Evolutionary conservation across 805 yeast genomes (phyloP), one percentile per base, ranked within the genome.

Genomic region (Kodamaea hsintzibuensis): DNA sequence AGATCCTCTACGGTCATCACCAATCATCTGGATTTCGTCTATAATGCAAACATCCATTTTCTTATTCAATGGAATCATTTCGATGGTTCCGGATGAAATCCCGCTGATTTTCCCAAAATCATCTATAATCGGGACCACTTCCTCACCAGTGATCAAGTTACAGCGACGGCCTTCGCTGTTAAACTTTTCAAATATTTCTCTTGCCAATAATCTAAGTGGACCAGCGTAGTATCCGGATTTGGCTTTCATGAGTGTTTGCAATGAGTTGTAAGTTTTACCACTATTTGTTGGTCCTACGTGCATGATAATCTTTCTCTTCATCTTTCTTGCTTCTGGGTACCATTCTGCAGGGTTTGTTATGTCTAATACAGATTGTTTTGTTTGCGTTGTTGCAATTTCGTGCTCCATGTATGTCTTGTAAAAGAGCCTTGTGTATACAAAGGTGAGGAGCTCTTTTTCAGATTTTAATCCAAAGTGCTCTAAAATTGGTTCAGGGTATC

Each of bases 241-340:
- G 13, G 91, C 84, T 17, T 69, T 62, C 60, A 84, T 84, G 48
- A 95, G 76, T 52, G 83, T 78, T 61, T 87, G 78, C 46, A 95
- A 72, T 0, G 98, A 96, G 47, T 82, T 80, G 65, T 89, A 89
- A 0, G 98, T 95, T 64, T 95, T 95, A 10, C 99, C 99, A 60
- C 95, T 86, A 67, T 95, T 95, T 0, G 99, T 95, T 1, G 99
- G 99, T 0, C 99, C 99, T 9, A 95, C 89, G 67, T 95, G 99
- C 84, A 95, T 82, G n/a, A 88, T 80, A 48, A 95, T 78, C 49
- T 87, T 85, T 40, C 99, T 76, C 58, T 83, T 85, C 74, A 91
- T 76, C 57, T 84, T 82, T 40, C 98, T 77, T 0, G 99, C 96
- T 45, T 79, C 83, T 0, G 98, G 97, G 62, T 79, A 95, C 91